phyloP scores from a whole-genome alignment of 306 rosid species.

The Cucurbita maxima region DNA sequence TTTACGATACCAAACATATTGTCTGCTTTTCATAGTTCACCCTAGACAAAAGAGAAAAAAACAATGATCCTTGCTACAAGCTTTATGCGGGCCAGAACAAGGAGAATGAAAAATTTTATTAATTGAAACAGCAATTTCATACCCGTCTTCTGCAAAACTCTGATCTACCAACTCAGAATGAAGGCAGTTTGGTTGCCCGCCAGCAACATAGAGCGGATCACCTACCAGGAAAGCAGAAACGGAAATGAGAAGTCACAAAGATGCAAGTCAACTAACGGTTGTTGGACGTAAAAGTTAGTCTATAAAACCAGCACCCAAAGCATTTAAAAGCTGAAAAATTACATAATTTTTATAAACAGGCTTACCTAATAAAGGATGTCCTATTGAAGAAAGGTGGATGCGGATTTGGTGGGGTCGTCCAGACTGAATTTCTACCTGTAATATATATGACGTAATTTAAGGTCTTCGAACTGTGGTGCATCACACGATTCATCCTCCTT shows the following conservation, averaged over 20 bases:
- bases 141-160: constrained; percentile 73
- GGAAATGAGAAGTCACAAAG: neutral
- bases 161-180: constrained; percentile 32
- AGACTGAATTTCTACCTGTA: constrained; percentile 79
- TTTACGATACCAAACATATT: neutral
- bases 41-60: neutral
- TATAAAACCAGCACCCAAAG: neutral
- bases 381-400: constrained; percentile 82
- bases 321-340: neutral
- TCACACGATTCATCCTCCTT: neutral
- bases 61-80: neutral
- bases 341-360: neutral
- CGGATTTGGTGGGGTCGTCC: constrained; percentile 97
- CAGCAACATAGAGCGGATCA: constrained; percentile 72
- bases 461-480: neutral
- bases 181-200: constrained; percentile 60
- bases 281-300: neutral
- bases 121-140: constrained; percentile 1
- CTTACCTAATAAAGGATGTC: constrained; percentile 75
- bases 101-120: neutral
- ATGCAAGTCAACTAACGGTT: neutral
- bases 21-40: neutral
- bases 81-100: neutral
- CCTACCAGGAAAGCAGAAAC: constrained; percentile 19
- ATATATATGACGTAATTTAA: constrained; percentile 7